These are phyloP conservation scores for Trifolium pratense DNA, from an alignment of 306 rosid genomes.

Conservation along the genomic window DNA sequence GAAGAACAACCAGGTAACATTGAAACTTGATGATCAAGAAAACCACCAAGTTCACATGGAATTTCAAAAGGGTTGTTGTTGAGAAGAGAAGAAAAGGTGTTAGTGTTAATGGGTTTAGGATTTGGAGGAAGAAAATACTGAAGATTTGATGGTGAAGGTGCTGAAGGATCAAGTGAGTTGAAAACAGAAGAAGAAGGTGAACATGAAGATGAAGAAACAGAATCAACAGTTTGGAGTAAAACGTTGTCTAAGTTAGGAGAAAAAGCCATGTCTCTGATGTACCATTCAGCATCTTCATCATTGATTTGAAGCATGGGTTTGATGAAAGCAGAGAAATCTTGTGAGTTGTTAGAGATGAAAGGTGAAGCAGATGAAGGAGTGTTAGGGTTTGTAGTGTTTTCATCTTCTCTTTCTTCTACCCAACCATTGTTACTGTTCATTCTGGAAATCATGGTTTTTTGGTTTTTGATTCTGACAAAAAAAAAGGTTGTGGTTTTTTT, in stretches of 20 bases:
- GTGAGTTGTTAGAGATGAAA: slow-evolving; percentile 33
- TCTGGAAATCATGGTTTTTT: slow-evolving; percentile 59
- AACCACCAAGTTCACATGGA: slow-evolving; percentile 52
- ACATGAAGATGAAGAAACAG: slow-evolving; percentile 63
- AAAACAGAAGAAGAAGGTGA: slow-evolving; percentile 71
- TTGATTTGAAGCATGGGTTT: slow-evolving; percentile 67
- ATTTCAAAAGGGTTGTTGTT: slow-evolving; percentile 55
- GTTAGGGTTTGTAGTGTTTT: slow-evolving; percentile 42
- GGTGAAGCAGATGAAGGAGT: not conserved
- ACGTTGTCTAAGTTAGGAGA: slow-evolving; percentile 53
- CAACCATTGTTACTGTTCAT: slow-evolving; percentile 45
- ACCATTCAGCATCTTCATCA: slow-evolving; percentile 82
- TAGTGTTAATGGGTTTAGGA: slow-evolving; percentile 47
- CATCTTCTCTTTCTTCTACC: slow-evolving; percentile 60
- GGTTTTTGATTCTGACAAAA: not conserved
- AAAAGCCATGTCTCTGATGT: slow-evolving; percentile 53
- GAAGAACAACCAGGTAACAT: not conserved
- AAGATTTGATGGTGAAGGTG: slow-evolving; percentile 50
- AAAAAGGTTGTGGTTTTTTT: not conserved
- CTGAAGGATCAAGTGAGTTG: slow-evolving; percentile 54
- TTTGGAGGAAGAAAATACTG: slow-evolving; percentile 61
- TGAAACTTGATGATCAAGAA: slow-evolving; percentile 65
- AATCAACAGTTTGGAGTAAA: slow-evolving; percentile 62
- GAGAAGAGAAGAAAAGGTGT: slow-evolving; percentile 57
- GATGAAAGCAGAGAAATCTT: slow-evolving; percentile 56